Percentiles rank a stretch among this genome's conserved stretches.
phyloP scores from a whole-genome alignment of 495 filamentous ascomycete genomes.

The Talaromyces thailandensis region DNA sequence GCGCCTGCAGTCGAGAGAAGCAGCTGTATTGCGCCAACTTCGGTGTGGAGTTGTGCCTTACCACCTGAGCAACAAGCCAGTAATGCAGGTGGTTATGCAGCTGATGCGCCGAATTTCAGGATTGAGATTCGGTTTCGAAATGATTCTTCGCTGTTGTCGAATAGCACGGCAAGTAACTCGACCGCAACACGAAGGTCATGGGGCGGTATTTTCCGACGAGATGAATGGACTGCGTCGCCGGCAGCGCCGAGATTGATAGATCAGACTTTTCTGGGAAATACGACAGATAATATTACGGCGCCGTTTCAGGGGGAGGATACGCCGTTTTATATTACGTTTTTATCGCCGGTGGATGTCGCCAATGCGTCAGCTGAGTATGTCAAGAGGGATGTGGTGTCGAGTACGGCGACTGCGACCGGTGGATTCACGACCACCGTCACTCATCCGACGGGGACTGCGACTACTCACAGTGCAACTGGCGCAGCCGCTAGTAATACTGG shows the following conservation, averaged over 20 bases:
- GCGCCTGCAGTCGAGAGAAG: constrained; percentile 46
- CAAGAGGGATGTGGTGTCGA: not conserved
- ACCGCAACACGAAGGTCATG: constrained; percentile 9
- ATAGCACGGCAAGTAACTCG: constrained; percentile 25
- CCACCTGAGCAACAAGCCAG: constrained; percentile 63
- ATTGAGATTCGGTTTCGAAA: constrained; percentile 76
- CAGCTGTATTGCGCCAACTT: constrained; percentile 57
- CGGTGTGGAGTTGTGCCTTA: constrained; percentile 73
- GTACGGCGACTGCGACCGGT: not conserved
- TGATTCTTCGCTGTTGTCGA: constrained; percentile 35
- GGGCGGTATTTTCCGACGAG: constrained; percentile 4
- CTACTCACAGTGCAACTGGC: not conserved
- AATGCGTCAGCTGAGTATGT: not conserved
- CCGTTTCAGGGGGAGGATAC: constrained; percentile 43
- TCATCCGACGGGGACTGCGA: not conserved
- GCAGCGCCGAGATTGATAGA: constrained; percentile 57
- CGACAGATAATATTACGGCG: constrained; percentile 62
- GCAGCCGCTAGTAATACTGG: constrained; percentile 1
- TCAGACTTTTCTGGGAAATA: constrained; percentile 71
- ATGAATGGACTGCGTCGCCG: constrained; percentile 39
- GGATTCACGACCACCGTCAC: not conserved
- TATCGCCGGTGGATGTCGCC: constrained; percentile 22
- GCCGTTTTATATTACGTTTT: constrained; percentile 41
- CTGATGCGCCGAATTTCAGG: constrained; percentile 66
- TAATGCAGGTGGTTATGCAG: constrained; percentile 44